These are phyloP conservation scores for Komagataella ulmi DNA, from an alignment of 805 yeast species.

Conservation along the genomic window DNA sequence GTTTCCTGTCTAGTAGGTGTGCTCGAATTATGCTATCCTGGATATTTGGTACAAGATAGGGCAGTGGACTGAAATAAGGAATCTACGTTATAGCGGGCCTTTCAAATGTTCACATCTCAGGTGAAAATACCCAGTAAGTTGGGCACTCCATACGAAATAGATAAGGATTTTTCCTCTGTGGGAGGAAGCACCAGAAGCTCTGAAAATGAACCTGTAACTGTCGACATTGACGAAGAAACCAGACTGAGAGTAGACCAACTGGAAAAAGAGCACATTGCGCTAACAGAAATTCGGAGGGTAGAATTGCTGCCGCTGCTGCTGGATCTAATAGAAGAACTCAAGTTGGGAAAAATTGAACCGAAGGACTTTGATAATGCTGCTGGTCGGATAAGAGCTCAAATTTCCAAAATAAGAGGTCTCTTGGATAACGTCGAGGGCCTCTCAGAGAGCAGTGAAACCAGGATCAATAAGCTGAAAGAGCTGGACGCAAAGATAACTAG, in stretches of 20 bases:
- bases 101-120: neutral
- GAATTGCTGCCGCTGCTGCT: constrained; percentile 26
- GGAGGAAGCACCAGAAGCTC: neutral
- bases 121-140: neutral
- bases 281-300: constrained; percentile 18
- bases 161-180: neutral
- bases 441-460: constrained; percentile 25
- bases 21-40: neutral
- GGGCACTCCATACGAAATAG: neutral
- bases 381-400: constrained; percentile 29
- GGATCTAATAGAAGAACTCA: constrained; percentile 25
- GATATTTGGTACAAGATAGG: neutral
- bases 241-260: constrained; percentile 1
- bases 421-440: constrained; percentile 31
- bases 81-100: too few relatives aligned
- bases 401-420: constrained; percentile 20
- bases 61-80: neutral
- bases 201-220: neutral
- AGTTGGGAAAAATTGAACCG: constrained; percentile 24
- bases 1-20: neutral
- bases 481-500: constrained; percentile 17
- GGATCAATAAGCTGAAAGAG: constrained; percentile 19
- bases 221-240: neutral
- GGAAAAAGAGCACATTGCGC: constrained; percentile 9
- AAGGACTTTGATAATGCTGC: constrained; percentile 29